Evolutionary conservation across 768 basidiomycete genomes (phyloP), one percentile per base, ranked within the genome.

Genomic region (Trametes elegans): DNA sequence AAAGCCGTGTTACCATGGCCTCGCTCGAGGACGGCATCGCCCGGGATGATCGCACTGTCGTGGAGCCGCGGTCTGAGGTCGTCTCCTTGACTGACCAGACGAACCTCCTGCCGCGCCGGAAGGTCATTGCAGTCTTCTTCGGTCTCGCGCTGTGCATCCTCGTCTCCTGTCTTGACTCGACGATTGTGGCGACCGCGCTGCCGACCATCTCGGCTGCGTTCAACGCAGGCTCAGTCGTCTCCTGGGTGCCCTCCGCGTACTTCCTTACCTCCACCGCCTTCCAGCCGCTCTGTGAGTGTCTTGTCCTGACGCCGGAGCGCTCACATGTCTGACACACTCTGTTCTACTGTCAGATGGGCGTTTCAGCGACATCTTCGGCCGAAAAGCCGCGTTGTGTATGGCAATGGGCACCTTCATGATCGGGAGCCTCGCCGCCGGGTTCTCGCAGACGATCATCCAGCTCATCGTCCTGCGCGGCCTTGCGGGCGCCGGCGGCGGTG

Each of bases 201-300:
- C 85, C 88, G 0, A 87, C 83, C 0, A 81, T 91, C 42, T 82
- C 87, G 4, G 62, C 76, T 19, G 76, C 79, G 3, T 90, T 90
- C 69, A 74, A 83, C 48, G 82, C 87, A 0, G 82, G 85, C 3
- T 76, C 81, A 3, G 75, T 84, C 23, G 72, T 76, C 23, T 84
- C 83, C 5, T 90, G 86, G 87, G 85, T 90, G 2, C 87, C 85
- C 0, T 85, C 85, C 0, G 79, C 81, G 0, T 89, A 88, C 62
- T 76, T 90, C 29, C 71, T 88, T 43, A 87, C 85, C 0, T 82
- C 81, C 0, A 84, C 82, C 1, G 78, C 79, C 18, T 84, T 85
- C 61, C 85, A 85, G 68, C 76, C 76, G 3, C 68, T 77, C 6
- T 69, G 67, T 68, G 43, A 59, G 66, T 62, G 36, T 69, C 70